Evolutionary conservation across 129 eudicot species (phyloP).

Genomic region (Deinandra increscens): DNA sequence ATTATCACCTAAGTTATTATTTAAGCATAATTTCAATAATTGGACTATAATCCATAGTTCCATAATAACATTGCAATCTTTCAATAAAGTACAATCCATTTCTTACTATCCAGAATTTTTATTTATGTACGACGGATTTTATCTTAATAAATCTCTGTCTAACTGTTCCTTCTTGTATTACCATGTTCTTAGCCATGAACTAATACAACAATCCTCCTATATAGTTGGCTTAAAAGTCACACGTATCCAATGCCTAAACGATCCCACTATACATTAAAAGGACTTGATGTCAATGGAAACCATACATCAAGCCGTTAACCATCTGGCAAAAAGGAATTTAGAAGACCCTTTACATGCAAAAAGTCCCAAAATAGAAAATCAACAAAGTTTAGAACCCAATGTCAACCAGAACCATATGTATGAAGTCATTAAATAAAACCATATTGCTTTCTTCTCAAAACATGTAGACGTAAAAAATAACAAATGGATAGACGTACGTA

Average conservation of each 20-base stretch:
- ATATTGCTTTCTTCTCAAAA: neutral
- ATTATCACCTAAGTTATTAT: neutral
- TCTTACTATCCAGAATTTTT: too few species aligned
- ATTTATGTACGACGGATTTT: neutral
- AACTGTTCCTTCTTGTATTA: neutral
- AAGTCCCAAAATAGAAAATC: neutral
- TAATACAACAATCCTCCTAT: neutral
- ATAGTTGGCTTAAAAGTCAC: neutral
- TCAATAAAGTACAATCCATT: too few species aligned
- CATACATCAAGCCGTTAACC: neutral
- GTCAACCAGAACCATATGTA: neutral
- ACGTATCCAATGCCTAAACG: neutral
- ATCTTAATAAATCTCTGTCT: neutral
- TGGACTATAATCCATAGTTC: too few species aligned
- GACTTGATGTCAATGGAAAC: neutral
- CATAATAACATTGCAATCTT: too few species aligned
- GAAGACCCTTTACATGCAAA: neutral
- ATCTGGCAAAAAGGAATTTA: neutral
- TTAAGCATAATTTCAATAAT: neutral
- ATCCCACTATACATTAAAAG: neutral
- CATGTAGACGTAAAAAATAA: neutral
- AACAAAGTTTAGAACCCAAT: neutral
- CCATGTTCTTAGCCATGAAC: neutral
- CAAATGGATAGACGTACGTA: conserved; percentile 19
- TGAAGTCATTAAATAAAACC: neutral